Percentiles rank a stretch among this genome's conserved stretches.
These are phyloP conservation scores for Phytopythium chamaehyphon DNA, from an alignment of 352 stramenopile species.

Conservation along the genomic window DNA sequence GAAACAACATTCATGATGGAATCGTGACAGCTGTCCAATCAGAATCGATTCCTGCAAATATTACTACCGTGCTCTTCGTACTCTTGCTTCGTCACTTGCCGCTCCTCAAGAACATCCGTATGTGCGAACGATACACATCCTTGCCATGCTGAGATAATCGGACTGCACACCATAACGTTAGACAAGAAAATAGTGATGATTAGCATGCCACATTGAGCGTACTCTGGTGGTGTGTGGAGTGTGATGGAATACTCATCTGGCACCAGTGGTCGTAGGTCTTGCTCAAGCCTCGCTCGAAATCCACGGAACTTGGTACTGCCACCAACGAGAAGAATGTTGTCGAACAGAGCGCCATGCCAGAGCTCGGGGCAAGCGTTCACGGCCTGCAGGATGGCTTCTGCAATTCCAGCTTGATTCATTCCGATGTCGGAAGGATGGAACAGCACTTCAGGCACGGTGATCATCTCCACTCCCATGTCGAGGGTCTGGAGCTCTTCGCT, in stretches of 20 bases:
- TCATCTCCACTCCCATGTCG: slow-evolving; percentile 82
- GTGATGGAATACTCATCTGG: slow-evolving; percentile 41
- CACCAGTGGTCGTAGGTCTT: slow-evolving; percentile 57
- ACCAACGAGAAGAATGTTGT: slow-evolving; percentile 85
- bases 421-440: slow-evolving; percentile 92
- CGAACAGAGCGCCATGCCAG: slow-evolving; percentile 71
- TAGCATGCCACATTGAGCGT: slow-evolving; percentile 17
- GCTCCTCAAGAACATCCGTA: slow-evolving; percentile 17
- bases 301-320: slow-evolving; percentile 87
- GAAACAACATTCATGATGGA: no score
- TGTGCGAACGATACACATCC: slow-evolving; percentile 46
- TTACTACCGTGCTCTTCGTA: slow-evolving; percentile 78
- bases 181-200: slow-evolving; percentile 1
- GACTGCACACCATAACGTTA: slow-evolving; percentile 22
- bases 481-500: slow-evolving; percentile 58
- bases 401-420: slow-evolving; percentile 82
- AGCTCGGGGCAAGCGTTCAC: slow-evolving; percentile 73
- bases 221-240: slow-evolving; percentile 45
- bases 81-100: slow-evolving; percentile 60
- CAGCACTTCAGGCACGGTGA: slow-evolving; percentile 88
- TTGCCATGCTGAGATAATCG: slow-evolving; percentile 50
- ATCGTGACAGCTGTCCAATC: not conserved
- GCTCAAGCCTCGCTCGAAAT: slow-evolving; percentile 68
- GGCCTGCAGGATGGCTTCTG: slow-evolving; percentile 81
- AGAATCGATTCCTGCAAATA: slow-evolving; percentile 42